Evolutionary conservation across 306 rosid genomes (phyloP).

Genomic region (Canavalia ensiformis): DNA sequence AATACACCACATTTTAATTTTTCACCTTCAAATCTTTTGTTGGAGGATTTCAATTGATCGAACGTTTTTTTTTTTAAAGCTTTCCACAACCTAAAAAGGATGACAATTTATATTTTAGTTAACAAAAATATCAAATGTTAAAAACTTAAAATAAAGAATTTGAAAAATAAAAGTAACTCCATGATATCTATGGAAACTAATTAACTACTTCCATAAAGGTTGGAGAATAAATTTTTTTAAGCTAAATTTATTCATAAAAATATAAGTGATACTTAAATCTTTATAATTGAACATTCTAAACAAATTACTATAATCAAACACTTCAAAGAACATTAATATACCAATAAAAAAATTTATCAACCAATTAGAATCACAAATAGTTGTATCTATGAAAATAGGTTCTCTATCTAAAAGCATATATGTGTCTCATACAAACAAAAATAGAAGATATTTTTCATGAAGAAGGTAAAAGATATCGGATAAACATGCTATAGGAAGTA

Average conservation of each 20-base stretch:
- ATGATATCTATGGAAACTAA: not conserved
- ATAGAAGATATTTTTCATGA: slow-evolving; percentile 19
- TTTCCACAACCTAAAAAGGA: slow-evolving; percentile 37
- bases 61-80: no score
- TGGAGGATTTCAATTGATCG: slow-evolving; percentile 6
- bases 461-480: not conserved
- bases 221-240: not conserved
- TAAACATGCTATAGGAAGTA: slow-evolving; percentile 34
- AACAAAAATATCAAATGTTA: not conserved
- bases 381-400: slow-evolving; percentile 17
- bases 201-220: not conserved
- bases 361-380: not conserved
- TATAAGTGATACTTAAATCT: not conserved
- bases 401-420: slow-evolving; percentile 4
- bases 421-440: not conserved
- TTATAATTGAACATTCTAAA: not conserved
- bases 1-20: not conserved
- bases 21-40: slow-evolving; percentile 33
- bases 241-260: not conserved
- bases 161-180: not conserved
- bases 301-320: not conserved
- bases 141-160: not conserved
- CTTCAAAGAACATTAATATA: not conserved
- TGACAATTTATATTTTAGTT: not conserved
- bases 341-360: slow-evolving; percentile 31